Evolutionary conservation across 495 filamentous ascomycete species (phyloP), one percentile per base, ranked within the genome.

Genomic region (Bacidia gigantensis): DNA sequence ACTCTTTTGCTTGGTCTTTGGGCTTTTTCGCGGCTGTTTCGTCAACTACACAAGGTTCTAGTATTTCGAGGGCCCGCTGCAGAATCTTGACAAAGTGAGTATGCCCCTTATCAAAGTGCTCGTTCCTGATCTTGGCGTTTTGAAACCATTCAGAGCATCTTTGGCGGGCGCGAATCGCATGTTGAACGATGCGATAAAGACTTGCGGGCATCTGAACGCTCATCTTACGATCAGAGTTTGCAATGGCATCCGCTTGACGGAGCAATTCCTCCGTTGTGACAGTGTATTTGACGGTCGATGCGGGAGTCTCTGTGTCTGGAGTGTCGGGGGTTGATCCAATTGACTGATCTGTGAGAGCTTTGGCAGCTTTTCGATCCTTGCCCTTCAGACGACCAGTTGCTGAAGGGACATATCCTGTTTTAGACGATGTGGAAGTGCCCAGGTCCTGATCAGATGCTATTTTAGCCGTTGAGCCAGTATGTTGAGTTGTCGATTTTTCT

Each of bases 151-250:
- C n/a, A n/a, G n/a, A n/a, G n/a, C 51, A 58, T 46, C 56, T 24
- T 50, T 54, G 35, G 11, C 56, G 56, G 22, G 56, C 56, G 18
- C 26, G n/a, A 11, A 58, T 50, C 0, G 51, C 56, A 12, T 47
- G 51, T 35, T 58, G 38, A 21, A 58, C 46, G 21, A 58, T 47
- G 14, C 3, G 9, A 11, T 26, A 39, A 29, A 58, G 23, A 17
- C 39, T 47, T 32, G 46, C 39, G n/a, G 51, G 51, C 40, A 58
- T 41, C 46, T 54, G 38, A 23, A 54, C 2, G 11, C 22, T 2
- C 17, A 22, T 22, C 43, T 17, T 50, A 2, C 1, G 11, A 25
- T 2, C 26, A 25, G 29, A 46, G 3, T 41, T 26, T 21, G 51
- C 46, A 3, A 58, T 42, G 11, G 47, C 56, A 9, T 54, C 39